Evolutionary conservation across 164 flowering plant genomes (phyloP).

Genomic region (Malania oleifera): DNA sequence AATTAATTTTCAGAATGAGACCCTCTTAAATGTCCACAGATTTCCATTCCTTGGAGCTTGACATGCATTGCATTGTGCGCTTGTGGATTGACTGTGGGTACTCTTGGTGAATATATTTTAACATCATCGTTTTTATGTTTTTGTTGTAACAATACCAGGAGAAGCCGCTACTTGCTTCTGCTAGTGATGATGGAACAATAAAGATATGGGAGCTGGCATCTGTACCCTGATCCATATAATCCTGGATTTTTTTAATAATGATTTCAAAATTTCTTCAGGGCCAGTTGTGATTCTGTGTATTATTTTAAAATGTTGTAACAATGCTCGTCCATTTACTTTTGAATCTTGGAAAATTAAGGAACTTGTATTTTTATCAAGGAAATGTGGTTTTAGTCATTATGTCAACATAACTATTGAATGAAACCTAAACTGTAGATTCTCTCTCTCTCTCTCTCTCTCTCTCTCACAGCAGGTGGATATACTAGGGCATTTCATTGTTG

Average conservation of each 20-base stretch:
- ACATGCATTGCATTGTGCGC: too few relatives aligned
- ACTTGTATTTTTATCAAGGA: not conserved
- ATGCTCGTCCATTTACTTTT: not conserved
- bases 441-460: too few relatives aligned
- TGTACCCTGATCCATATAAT: conserved; percentile 20
- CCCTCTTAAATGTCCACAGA: too few relatives aligned
- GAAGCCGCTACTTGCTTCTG: conserved; percentile 68
- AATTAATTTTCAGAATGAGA: too few relatives aligned
- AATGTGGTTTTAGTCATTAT: too few relatives aligned
- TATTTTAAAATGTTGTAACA: not conserved
- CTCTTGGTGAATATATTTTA: too few relatives aligned
- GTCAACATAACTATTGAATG: too few relatives aligned
- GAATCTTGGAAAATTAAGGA: not conserved
- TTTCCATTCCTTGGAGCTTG: too few relatives aligned
- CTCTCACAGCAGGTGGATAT: too few relatives aligned
- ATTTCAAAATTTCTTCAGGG: not conserved
- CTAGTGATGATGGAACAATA: conserved; percentile 77
- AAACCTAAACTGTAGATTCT: too few relatives aligned
- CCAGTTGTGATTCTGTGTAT: not conserved
- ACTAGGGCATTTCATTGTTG: too few relatives aligned
- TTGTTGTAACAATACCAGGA: conserved; percentile 32
- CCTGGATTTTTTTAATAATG: not conserved
- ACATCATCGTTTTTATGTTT: not conserved
- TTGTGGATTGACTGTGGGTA: too few relatives aligned
- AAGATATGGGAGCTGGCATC: conserved; percentile 79